A percentile compares a stretch with the other conserved stretches of the same genome.
Conservation (phyloP, 2,329 filamentous ascomycete species). For the Graphiopsis chlorocephala region DNA sequence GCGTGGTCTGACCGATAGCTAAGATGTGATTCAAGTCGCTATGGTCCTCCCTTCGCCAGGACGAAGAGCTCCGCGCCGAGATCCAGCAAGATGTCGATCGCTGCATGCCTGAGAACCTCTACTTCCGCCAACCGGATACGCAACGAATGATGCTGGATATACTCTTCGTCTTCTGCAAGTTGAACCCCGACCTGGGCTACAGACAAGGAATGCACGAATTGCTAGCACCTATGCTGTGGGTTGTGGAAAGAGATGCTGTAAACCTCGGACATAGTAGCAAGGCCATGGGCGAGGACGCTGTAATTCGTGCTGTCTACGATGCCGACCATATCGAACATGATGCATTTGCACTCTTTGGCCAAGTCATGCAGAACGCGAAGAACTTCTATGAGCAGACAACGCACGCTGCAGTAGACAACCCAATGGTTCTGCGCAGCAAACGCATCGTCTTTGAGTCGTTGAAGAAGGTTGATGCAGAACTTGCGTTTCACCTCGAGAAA, state of each 20-base stretch:
- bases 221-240: constrained; percentile 82
- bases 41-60: constrained; percentile 73
- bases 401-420: constrained; percentile 31
- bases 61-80: constrained; percentile 80
- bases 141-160: constrained; percentile 84
- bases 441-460: constrained; percentile 83
- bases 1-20: constrained; percentile 36
- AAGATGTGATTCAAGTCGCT: constrained; percentile 67
- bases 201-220: constrained; percentile 99
- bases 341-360: constrained; percentile 78
- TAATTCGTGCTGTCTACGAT: constrained; percentile 57
- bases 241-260: constrained; percentile 77
- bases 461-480: constrained; percentile 74
- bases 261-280: constrained; percentile 41
- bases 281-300: constrained; percentile 30
- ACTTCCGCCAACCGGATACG: constrained; percentile 76
- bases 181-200: constrained; percentile 83
- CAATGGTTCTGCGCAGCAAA: constrained; percentile 79
- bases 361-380: constrained; percentile 83
- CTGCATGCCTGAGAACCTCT: constrained; percentile 83
- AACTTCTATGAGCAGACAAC: constrained; percentile 74
- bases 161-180: constrained; percentile 90
- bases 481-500: constrained; percentile 73
- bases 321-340: constrained; percentile 80
- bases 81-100: constrained; percentile 93